These are phyloP conservation scores for Alternaria solani DNA, from an alignment of 2,329 filamentous ascomycete species.

Conservation along the genomic window DNA sequence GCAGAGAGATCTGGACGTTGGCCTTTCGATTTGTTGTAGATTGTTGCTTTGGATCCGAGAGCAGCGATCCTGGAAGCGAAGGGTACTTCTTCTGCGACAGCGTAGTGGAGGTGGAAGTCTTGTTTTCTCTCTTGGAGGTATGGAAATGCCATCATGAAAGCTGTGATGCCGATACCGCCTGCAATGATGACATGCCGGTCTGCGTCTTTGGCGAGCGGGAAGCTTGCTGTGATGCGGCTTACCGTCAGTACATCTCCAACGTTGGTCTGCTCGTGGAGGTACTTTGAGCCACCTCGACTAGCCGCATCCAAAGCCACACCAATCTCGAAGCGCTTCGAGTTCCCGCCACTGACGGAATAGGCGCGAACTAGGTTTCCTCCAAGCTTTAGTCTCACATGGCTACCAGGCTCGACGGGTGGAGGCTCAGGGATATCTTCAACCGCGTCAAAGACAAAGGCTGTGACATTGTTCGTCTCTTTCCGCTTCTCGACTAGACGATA, in stretches of 20 bases:
- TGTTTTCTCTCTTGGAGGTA: constrained; percentile 34
- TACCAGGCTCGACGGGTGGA: constrained; percentile 55
- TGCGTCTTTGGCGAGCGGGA: constrained; percentile 57
- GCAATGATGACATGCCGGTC: constrained; percentile 70
- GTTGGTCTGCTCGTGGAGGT: constrained; percentile 61
- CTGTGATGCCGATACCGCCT: constrained; percentile 72
- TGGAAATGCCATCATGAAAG: constrained; percentile 64
- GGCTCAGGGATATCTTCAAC: constrained; percentile 42
- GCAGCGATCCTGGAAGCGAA: constrained; percentile 60
- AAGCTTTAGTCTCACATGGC: constrained; percentile 66
- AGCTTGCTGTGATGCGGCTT: constrained; percentile 60
- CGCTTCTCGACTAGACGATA: constrained; percentile 60
- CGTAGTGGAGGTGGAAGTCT: constrained; percentile 66
- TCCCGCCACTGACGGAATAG: constrained; percentile 68
- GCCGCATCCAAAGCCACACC: constrained; percentile 65
- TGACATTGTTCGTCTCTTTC: constrained; percentile 60
- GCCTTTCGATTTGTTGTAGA: constrained; percentile 64
- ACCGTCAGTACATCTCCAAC: constrained; percentile 62
- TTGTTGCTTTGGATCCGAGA: constrained; percentile 54
- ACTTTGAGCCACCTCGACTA: constrained; percentile 68
- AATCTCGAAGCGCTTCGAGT: constrained; percentile 61
- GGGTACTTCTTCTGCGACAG: constrained; percentile 63
- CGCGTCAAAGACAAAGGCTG: constrained; percentile 63
- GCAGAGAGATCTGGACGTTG: constrained; percentile 61
- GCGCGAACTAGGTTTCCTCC: constrained; percentile 64